Conservation (phyloP, 352 stramenopile genomes). For the Phytophthora sp. region DNA sequence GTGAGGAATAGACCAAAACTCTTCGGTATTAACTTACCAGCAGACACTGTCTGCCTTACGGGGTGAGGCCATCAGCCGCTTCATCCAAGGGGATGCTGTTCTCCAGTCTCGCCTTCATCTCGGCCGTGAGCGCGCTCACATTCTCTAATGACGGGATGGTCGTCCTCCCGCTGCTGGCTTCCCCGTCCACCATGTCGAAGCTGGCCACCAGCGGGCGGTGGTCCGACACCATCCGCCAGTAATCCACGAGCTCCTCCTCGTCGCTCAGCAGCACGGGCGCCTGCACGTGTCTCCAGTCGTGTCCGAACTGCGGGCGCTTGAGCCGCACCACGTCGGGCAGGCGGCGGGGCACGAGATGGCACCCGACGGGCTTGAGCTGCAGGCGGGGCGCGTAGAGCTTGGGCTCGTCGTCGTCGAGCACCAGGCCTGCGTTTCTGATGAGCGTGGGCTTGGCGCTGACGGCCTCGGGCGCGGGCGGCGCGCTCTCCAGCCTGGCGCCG, state of each 20-base stretch:
- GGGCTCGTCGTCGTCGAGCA: constrained; percentile 2
- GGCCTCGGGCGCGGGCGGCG: neutral
- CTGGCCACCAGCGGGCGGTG: constrained; percentile 69
- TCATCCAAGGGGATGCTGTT: constrained; percentile 20
- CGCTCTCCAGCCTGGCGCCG: constrained; percentile 49
- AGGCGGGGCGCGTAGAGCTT: constrained; percentile 24
- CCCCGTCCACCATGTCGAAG: constrained; percentile 54
- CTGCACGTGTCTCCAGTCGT: constrained; percentile 64
- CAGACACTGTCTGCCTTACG: constrained; percentile 23
- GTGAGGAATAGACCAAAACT: constrained; percentile 25
- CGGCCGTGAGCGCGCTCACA: constrained; percentile 19
- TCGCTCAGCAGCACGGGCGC: constrained; percentile 50
- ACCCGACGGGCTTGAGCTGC: constrained; percentile 60
- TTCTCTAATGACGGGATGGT: constrained; percentile 22
- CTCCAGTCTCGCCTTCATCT: constrained; percentile 30
- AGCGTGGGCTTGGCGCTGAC: neutral
- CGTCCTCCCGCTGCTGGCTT: neutral
- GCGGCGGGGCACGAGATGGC: constrained; percentile 64
- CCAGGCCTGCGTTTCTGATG: neutral
- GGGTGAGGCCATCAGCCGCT: constrained; percentile 31
- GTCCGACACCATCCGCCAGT: constrained; percentile 86
- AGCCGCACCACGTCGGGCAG: constrained; percentile 72
- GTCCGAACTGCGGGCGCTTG: constrained; percentile 79
- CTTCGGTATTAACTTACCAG: constrained; percentile 37
- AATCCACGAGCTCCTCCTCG: constrained; percentile 75